Base-by-base conservation (phyloP, 257 asterid species). In the Hygrophila difformis region DNA sequence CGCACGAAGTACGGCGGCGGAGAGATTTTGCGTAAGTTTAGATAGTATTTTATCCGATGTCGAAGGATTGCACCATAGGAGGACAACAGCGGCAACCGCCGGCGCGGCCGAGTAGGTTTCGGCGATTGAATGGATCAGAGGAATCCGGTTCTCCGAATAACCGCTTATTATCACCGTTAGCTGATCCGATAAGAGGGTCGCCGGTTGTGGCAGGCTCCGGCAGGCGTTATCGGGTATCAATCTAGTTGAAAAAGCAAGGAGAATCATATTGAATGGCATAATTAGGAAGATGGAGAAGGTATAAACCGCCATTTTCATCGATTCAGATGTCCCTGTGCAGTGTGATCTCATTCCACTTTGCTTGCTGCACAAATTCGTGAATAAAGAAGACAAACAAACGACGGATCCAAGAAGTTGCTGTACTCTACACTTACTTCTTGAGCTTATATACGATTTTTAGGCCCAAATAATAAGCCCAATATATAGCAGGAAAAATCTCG, bases 101-200 rank as follows among this genome's bases (percentile, higher is more conserved):
- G 87, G 68, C 6, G 82, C 59, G 53, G 91, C 66, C 40, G 94
- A 67, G 70, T 84, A 89, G n/a, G 69, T 59, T 33, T 81, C 68
- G 39, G 83, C 71, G 53, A 85, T 79, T 5, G 93, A 71, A n/a
- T 44, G 81, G 55, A 85, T 71, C 26, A 79, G 69, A 22, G 93
- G 93, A 35, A 88, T 81, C 26, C 97, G 83, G 42, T 72, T 70
- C 60, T 79, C 96, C 47, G 95, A 88, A 69, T 62, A 88, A 59
- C 97, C 97, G 70, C 59, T 88, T 79, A 88, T 81, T 4, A 88
- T 35, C 29, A 81, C 97, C 0, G 97, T 88, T 68, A 82, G 55
- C 60, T 73, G 97, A 55, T 84, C 94, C 37, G 85, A 18, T 28
- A 74, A 70, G 59, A 84, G 62, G 8, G 74, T 12, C 12, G 19